Evolutionary conservation across 176 grass and related monocot genomes (phyloP).

Genomic region (Carex kokanica): DNA sequence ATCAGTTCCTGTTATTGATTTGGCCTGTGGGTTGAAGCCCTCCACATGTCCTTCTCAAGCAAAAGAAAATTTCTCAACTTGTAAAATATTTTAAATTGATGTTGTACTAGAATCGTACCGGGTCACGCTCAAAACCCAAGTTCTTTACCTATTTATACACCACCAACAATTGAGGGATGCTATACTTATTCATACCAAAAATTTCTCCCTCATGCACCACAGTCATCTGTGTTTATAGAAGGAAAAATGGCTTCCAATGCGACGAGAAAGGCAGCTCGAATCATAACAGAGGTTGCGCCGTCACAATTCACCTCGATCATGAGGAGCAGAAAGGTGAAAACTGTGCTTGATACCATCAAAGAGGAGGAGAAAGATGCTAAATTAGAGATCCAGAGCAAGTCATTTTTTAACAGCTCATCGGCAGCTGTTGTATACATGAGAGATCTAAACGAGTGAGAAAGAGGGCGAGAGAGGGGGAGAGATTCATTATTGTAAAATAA

Average conservation of each 20-base stretch:
- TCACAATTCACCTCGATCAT: constrained; percentile 41
- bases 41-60: constrained; percentile 7
- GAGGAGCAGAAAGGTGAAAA: constrained; percentile 39
- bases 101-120: not conserved
- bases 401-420: constrained; percentile 2
- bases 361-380: constrained; percentile 59
- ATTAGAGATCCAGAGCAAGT: constrained; percentile 8
- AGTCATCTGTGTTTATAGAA: not conserved
- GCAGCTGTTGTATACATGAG: not conserved
- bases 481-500: not conserved
- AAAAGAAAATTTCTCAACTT: not conserved
- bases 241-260: constrained; percentile 31
- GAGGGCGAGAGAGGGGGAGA: not conserved
- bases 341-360: constrained; percentile 52
- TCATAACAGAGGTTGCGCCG: constrained; percentile 62
- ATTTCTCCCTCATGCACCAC: not conserved
- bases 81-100: not conserved
- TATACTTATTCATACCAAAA: not conserved
- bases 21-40: not conserved
- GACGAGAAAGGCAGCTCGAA: constrained; percentile 33
- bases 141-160: constrained; percentile 17
- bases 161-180: not conserved
- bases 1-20: not conserved
- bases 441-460: not conserved
- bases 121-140: not conserved